Base-by-base conservation (phyloP, 495 filamentous ascomycete species). In the Mytilinidion resinicola region DNA sequence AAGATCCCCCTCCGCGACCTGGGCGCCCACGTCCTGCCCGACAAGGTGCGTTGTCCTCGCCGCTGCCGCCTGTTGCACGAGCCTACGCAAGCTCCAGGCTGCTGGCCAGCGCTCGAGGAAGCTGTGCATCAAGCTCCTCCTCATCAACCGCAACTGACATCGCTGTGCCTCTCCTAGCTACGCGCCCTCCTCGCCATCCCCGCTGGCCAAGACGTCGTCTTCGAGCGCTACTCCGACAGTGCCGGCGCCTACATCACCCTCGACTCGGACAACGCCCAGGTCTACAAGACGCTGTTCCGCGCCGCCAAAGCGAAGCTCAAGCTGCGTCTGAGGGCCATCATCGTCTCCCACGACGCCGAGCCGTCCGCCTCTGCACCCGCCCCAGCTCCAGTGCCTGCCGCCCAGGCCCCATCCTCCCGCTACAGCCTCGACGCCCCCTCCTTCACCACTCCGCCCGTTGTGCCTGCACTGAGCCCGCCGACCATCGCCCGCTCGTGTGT, bases 251-350 rank as follows among this genome's bases (percentile, higher is more conserved):
- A 86, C 73, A 78, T 96, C 60, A 77, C 77, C 9, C 83, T 99
- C 42, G 88, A 97, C 72, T 77, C 81, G 49, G 76, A 77, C 67
- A 95, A 96, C 63, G 71, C 78, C 1, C 78, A 86, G 21, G 88
- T 96, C 53, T 97, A 96, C 82, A 99, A 96, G 76, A 91, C 96
- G 72, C 85, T 99, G 39, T 90, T 90, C 70, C 88, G 93, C 62
- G 93, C 93, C 68, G 93, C 95, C 59, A 99, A 96, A 75, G 93
- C 93, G 15, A 99, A 99, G 80, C 84, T 91, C 55, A 99, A 96
- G 85, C 85, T 99, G 59, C 89, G 91, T 67, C 82, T 99, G 50
- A 86, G 85, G 62, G 89, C 86, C 48, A 91, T 82, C 15, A n/a
- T 67, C 12, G 46, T 57, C 30, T 42, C 59, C 15, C n/a, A 64